Evolutionary conservation across 83 land plant species (phyloP).

Genomic region (Diphasiastrum complanatum): DNA sequence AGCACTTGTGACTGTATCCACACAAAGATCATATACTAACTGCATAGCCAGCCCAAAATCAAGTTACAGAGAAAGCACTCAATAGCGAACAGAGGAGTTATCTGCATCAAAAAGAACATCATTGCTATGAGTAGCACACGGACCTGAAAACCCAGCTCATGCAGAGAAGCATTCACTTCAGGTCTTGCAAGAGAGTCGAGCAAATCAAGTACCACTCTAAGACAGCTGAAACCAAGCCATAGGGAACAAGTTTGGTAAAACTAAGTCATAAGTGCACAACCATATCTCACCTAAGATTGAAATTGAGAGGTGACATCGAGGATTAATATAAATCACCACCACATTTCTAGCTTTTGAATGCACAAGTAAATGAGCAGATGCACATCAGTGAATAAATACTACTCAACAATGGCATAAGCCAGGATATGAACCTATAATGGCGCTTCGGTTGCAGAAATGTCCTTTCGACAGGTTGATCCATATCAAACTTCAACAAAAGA

Average conservation of each 20-base stretch:
- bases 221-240: slow-evolving; percentile 77
- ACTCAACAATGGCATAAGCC: neutral
- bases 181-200: slow-evolving; percentile 71
- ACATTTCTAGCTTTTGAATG: too few species aligned
- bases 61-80: neutral
- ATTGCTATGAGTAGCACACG: neutral
- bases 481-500: slow-evolving; percentile 72
- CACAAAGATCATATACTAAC: slow-evolving; percentile 87
- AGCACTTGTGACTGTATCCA: slow-evolving; percentile 64
- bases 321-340: too few species aligned
- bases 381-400: too few species aligned
- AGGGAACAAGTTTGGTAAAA: neutral
- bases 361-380: too few species aligned
- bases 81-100: neutral
- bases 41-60: slow-evolving; percentile 19
- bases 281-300: neutral
- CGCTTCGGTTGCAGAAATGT: slow-evolving; percentile 84
- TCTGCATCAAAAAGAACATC: neutral
- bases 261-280: neutral
- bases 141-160: slow-evolving; percentile 96
- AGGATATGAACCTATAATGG: slow-evolving; percentile 58
- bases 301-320: too few species aligned
- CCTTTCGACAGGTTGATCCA: slow-evolving; percentile 66
- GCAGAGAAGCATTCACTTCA: slow-evolving; percentile 66
- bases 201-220: slow-evolving; percentile 76